Percentiles rank a stretch among this genome's conserved stretches.
phyloP scores from a whole-genome alignment of 495 filamentous ascomycete genomes.

The Talaromyces wortmannii region DNA sequence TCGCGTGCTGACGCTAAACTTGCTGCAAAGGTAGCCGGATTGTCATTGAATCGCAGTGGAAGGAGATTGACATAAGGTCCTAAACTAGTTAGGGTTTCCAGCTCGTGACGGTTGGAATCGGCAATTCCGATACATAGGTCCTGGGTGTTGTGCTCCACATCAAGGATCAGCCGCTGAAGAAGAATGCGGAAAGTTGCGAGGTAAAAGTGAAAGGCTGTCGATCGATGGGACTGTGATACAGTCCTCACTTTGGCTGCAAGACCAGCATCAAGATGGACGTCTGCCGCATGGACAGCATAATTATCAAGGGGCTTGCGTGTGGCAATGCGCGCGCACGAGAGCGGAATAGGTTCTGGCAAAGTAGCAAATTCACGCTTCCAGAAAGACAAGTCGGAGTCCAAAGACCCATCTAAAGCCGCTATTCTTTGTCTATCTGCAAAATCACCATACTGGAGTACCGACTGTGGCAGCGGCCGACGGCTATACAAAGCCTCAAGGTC shows the following conservation, averaged over 20 bases:
- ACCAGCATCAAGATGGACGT: constrained; percentile 8
- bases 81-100: constrained; percentile 20
- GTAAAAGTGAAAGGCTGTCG: constrained; percentile 38
- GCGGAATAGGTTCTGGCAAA: constrained; percentile 10
- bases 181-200: constrained; percentile 27
- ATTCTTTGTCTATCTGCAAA: constrained; percentile 16
- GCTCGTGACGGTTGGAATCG: constrained; percentile 29
- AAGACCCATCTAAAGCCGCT: constrained; percentile 10
- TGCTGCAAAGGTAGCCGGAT: constrained; percentile 7
- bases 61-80: constrained; percentile 44
- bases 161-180: constrained; percentile 12
- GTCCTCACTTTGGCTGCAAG: constrained; percentile 11
- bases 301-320: constrained; percentile 6
- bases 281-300: constrained; percentile 6
- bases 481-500: constrained; percentile 35
- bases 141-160: constrained; percentile 3
- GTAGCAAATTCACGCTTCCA: constrained; percentile 14
- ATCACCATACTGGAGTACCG: constrained; percentile 15
- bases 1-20: constrained; percentile 10
- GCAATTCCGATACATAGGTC: constrained; percentile 38
- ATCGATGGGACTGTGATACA: constrained; percentile 10
- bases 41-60: constrained; percentile 24
- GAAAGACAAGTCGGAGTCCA: constrained; percentile 18
- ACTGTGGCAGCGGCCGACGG: constrained; percentile 5
- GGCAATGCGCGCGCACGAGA: constrained; percentile 16